Conservation (phyloP, 768 basidiomycete genomes). For the Termitomyces eurrhizus region DNA sequence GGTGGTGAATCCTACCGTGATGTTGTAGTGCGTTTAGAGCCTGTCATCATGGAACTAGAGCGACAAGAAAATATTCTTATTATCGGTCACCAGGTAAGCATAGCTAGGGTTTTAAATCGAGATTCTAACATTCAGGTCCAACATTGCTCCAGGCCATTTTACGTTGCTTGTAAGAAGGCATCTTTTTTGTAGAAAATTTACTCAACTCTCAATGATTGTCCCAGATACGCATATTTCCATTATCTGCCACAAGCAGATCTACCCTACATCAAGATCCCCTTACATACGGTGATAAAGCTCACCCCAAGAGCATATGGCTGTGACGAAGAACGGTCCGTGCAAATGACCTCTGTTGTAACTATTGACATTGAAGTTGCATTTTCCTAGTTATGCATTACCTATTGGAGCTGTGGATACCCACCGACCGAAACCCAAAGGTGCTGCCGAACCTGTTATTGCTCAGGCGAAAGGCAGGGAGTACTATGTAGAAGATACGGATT, state of each 20-base stretch:
- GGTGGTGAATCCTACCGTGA: conserved; percentile 98
- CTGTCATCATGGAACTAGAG: conserved; percentile 99
- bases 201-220: conserved; percentile 15
- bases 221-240: conserved; percentile 95
- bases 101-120: neutral
- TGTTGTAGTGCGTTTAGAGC: conserved; percentile 91
- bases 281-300: conserved; percentile 97
- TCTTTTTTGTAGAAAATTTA: conserved; percentile 3
- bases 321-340: conserved; percentile 85
- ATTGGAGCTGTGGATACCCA: conserved; percentile 95
- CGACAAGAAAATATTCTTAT: conserved; percentile 96
- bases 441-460: conserved; percentile 28
- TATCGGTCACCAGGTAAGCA: conserved; percentile 83
- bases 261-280: conserved; percentile 95
- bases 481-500: conserved; percentile 25
- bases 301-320: conserved; percentile 99
- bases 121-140: neutral
- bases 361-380: conserved; percentile 3
- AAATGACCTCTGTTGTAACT: neutral
- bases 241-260: conserved; percentile 88
- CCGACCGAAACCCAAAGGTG: conserved; percentile 55
- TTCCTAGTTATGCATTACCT: conserved; percentile 73
- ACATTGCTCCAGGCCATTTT: conserved; percentile 56
- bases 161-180: conserved; percentile 60
- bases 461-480: conserved; percentile 40